These are phyloP conservation scores for Aciculosporium take DNA, from an alignment of 2,329 filamentous ascomycete genomes.

Conservation along the genomic window DNA sequence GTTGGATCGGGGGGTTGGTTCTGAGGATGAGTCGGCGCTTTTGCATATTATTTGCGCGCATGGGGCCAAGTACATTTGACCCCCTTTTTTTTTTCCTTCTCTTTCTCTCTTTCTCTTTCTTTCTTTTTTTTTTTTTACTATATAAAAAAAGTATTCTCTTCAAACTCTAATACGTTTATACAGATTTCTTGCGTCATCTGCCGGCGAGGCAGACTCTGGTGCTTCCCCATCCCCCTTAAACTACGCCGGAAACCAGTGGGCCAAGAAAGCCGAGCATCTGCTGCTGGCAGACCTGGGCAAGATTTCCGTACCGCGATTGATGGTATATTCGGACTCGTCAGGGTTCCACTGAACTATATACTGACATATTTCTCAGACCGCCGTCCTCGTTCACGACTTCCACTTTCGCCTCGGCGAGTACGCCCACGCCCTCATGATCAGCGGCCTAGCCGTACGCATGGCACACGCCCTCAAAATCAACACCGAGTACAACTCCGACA, in stretches of 20 bases:
- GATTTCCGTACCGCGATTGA: conserved; percentile 24
- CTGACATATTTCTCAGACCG: conserved; percentile 15
- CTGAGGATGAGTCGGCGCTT: conserved; percentile 22
- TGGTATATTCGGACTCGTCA: conserved; percentile 14
- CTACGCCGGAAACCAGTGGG: conserved; percentile 24
- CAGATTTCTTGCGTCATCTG: conserved; percentile 21
- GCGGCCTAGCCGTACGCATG: conserved; percentile 26
- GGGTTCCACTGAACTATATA: not conserved
- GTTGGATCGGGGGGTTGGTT: conserved; percentile 21
- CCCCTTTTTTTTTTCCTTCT: conserved; percentile 1
- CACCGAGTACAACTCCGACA: conserved; percentile 21
- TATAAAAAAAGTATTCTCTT: too few relatives aligned
- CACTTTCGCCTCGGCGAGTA: conserved; percentile 26
- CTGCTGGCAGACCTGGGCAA: conserved; percentile 24
- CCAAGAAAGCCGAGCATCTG: conserved; percentile 22
- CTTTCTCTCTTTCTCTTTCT: not conserved
- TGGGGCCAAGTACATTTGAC: conserved; percentile 20
- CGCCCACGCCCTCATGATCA: conserved; percentile 26
- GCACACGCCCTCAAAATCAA: conserved; percentile 27
- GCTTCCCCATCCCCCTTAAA: conserved; percentile 17
- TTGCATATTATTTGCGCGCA: conserved; percentile 24
- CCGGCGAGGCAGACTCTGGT: conserved; percentile 17
- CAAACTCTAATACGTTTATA: too few relatives aligned
- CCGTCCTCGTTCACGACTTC: conserved; percentile 25
- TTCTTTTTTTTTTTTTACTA: too few relatives aligned